Evolutionary conservation across 1,284 basidiomycete genomes (phyloP), one percentile per base, ranked within the genome.

Genomic region (Sporisorium exsertum): DNA sequence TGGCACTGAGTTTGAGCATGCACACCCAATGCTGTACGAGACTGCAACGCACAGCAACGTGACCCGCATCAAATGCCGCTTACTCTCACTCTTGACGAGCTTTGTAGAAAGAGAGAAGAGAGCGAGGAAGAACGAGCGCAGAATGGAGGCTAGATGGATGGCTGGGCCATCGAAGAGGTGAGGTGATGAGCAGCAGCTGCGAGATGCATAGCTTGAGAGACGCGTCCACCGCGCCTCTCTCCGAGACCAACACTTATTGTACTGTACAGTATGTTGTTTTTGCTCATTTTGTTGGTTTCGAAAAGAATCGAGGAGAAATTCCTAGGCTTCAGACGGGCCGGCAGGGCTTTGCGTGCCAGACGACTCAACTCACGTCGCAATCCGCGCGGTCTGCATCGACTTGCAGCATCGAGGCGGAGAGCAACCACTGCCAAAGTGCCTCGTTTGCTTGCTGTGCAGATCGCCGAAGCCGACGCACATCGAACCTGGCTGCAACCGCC

Each of bases 401-500:
- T 29, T 37, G 27, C 47, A 60, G 60, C 27, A 15, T 33, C 18
- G 52, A 40, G 37, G 16, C 4, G 5, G 9, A 52, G 5, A 12
- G 24, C 24, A 10, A 18, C 15, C n/a, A 56, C 42, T 24, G 54
- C 20, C 29, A 47, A 27, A 57, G 24, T 46, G 55, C 43, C 33
- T n/a, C 18, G 40, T 29, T n/a, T 7, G 0, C 24, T 10, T 18
- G 51, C 47, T 37, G 35, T 50, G 46, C 37, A 53, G 57, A 57
- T 70, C 67, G 67, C 61, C 67, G 67, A 70, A 70, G 67, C 67
- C 58, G 57, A 62, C 35, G 58, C 55, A 43, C n/a, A 49, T 33
- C 35, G 35, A 22, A 40, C 24, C 24, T 9, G 37, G 15, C 32
- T 22, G 56, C 43, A 54, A 29, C 20, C 40, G 43, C 59, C 59